Evolutionary conservation across 176 grass and related monocot genomes (phyloP), one percentile per base, ranked within the genome.

Genomic region (Olyra latifolia): DNA sequence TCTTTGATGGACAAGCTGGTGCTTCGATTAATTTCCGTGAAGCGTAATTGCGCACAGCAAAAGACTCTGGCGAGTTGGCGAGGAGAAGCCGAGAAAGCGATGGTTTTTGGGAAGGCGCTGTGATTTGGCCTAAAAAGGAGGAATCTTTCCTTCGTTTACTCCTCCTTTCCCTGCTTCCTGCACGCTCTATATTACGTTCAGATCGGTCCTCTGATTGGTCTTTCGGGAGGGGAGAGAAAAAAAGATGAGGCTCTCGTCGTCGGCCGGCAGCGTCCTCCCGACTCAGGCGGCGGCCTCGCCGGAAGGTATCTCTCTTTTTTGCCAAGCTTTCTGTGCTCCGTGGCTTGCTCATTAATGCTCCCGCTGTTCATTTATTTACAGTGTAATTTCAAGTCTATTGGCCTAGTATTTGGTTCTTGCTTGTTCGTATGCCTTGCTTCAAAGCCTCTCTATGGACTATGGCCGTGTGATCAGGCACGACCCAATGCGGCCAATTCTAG

Each of bases 121-220:
- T 73, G 78, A 90, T 90, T 86, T 90, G 58, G 66, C 73, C 83
- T 73, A 35, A 82, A 90, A 90, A 90, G 88, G 88, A 82, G 83
- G 88, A 89, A 78, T 82, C 78, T 90, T 90, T 86, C 78, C 78
- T 81, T 8, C 83, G 78, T 71, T 66, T 47, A 62, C 71, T 53
- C 27, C 62, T 56, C 69, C 54, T 76, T 60, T 62, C 59, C 27
- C 57, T 27, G 10, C 48, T 57, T 42, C 77, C 40, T 75, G 62
- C 70, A 52, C 53, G 53, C 78, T 86, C 78, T 90, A 72, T 86
- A 86, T 44, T 49, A 73, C 72, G 47, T 35, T 72, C 88, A 78
- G 88, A 86, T 90, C 83, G 72, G 4, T 76, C 11, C 6, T 27
- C 29, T 45, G 28, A 29, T 71, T 73, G 13, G 28, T 30, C 49